Base-by-base conservation (phyloP, 2,329 filamentous ascomycete species). In the Alternaria hordeiaustralica region DNA sequence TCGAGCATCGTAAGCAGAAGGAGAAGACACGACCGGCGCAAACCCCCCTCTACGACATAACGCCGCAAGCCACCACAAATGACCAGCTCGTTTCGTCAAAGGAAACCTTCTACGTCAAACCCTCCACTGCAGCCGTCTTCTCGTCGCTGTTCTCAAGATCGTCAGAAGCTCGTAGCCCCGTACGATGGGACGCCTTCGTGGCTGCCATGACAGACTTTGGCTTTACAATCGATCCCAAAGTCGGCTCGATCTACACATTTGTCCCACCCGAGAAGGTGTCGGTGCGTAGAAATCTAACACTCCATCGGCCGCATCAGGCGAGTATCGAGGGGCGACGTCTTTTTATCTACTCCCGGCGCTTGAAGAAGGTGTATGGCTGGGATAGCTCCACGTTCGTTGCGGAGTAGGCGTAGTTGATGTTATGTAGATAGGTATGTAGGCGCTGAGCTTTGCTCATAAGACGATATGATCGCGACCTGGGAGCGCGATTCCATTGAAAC, bases 111-210 rank as follows among this genome's bases (percentile, higher is more conserved):
- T 78, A 76, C 5, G 84, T 85, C n/a, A 80, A 78, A 43, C 5
- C 75, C 2, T 70, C 79, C 2, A 82, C 82, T 0, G 75, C 73
- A 1, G 66, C 79, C 0, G 75, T 82, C 5, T 86, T 86, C 56
- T 69, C 72, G 0, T 77, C 71, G 2, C 58, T 79, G 0, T 72
- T 78, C 41, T 68, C 60, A 6, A 67, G 69, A 13, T 71, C 68
- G 47, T 64, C 69, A 7, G 61, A 61, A 36, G 56, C 72, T 44
- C 69, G 68, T 44, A 69, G 71, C 23, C 73, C 69, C 4, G 59
- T 77, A 18, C 57, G 49, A 13, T 71, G 68, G 67, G 59, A 58
- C 18, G 55, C 58, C 0, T 70, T 71, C 11, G 46, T 41, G 44
- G 58, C 69, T 15, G 65, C 65, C 8, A 69, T 71, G 65, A 21